These are phyloP conservation scores for Sporisorium scitamineum DNA, from an alignment of 1,284 basidiomycete genomes.

Conservation along the genomic window DNA sequence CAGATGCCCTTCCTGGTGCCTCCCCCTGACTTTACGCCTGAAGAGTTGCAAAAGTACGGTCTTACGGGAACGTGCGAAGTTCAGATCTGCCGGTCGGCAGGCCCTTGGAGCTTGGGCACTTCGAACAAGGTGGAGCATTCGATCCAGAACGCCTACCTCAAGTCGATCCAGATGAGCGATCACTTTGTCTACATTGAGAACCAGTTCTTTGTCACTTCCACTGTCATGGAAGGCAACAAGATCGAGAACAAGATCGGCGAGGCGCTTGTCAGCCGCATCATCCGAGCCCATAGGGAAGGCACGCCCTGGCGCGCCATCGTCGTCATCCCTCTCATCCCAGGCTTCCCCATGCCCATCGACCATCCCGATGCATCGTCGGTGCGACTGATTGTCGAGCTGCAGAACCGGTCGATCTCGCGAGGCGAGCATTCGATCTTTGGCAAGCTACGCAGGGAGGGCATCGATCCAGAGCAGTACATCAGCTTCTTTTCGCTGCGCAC, in stretches of 20 bases:
- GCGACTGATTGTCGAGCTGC: conserved; percentile 69
- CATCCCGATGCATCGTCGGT: conserved; percentile 90
- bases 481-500: conserved; percentile 89
- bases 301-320: conserved; percentile 92
- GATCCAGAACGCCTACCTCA: conserved; percentile 91
- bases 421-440: conserved; percentile 94
- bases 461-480: conserved; percentile 89
- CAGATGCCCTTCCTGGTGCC: conserved; percentile 94
- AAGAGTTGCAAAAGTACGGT: conserved; percentile 83
- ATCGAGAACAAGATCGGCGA: conserved; percentile 96
- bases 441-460: conserved; percentile 85
- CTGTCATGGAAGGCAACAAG: conserved; percentile 83
- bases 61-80: conserved; percentile 96
- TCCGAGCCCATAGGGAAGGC: conserved; percentile 84
- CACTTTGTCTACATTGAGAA: conserved; percentile 81
- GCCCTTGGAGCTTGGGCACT: conserved; percentile 96
- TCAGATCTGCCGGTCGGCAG: conserved; percentile 94
- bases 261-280: conserved; percentile 90
- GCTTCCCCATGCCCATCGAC: conserved; percentile 93
- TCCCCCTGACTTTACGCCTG: conserved; percentile 88
- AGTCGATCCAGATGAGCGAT: conserved; percentile 93
- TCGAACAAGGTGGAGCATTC: conserved; percentile 87
- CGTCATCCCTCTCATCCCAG: conserved; percentile 90
- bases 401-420: conserved; percentile 86
- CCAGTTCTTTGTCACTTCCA: conserved; percentile 98